Base-by-base conservation (phyloP, 768 basidiomycete genomes). In the Cyclocybe aegerita region DNA sequence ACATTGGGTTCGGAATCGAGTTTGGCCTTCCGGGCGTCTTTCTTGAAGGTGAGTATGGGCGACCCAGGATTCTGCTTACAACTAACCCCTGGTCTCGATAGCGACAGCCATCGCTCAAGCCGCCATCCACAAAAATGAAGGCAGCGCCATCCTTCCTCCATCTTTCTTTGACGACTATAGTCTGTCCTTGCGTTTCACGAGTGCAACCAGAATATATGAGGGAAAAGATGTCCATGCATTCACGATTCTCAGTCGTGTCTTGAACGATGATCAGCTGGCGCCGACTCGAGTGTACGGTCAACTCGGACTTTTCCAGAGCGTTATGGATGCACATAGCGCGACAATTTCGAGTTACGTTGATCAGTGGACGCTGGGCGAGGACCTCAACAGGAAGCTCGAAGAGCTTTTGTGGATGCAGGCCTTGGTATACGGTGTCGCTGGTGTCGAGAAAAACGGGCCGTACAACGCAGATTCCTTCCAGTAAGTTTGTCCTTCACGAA, bases 21-120 rank as follows among this genome's bases (percentile, higher is more conserved):
- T 56, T 56, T 35, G 43, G 47, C 12, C 34, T 56, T 43, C 55
- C 55, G 3, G 55, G 55, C 17, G 38, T 56, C 46, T 9, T 56
- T 2, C 48, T 48, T 46, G 46, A 36, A 42, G 55, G 55, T 53
- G 34, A 47, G 9, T 8, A 34, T 40, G 47, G 38, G 23, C 5
- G 23, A 23, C 44, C 46, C 12, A 47, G 5, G 29, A 23, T 9
- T 16, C 7, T 40, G 32, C 43, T 30, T 46, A 17, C 37, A 37
- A 46, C 36, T 12, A 3, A 31, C 39, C 23, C 23, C 39, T 16
- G 37, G 44, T 41, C 2, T 15, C 31, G 11, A 39, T 33, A 12
- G 14, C 11, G 30, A 30, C 16, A 56, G 55, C 51, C 12, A 39
- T 56, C 8, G 35, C 55, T 7, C 51, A 53, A 9, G 35, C 39